Conservation (phyloP, 345 rosid species). For the Hevea brasiliensis region DNA sequence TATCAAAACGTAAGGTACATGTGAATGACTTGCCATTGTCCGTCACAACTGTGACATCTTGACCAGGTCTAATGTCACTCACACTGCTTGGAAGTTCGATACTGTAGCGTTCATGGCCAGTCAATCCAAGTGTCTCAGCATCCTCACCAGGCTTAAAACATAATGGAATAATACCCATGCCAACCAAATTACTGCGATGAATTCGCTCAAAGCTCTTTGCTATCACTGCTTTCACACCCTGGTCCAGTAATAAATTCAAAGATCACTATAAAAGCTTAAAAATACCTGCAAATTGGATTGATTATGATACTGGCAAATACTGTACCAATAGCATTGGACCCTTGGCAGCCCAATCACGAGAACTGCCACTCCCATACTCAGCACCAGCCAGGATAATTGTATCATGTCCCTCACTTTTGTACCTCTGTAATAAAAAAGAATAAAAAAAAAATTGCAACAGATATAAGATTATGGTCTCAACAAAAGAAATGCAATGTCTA, state of each 20-base stretch:
- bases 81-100: conserved; percentile 62
- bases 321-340: conserved; percentile 88
- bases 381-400: conserved; percentile 84
- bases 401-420: conserved; percentile 65
- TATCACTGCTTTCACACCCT: conserved; percentile 94
- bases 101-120: conserved; percentile 75
- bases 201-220: conserved; percentile 89
- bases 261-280: not conserved
- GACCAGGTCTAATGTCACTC: conserved; percentile 76
- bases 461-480: not conserved
- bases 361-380: conserved; percentile 95
- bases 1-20: conserved; percentile 67
- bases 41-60: conserved; percentile 67
- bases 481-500: not conserved
- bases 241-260: conserved; percentile 18
- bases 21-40: conserved; percentile 74
- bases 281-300: not conserved
- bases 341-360: conserved; percentile 99
- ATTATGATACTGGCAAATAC: conserved; percentile 1
- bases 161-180: conserved; percentile 82
- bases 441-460: not conserved
- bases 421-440: conserved; percentile 49
- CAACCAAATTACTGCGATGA: conserved; percentile 86
- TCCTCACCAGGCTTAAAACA: conserved; percentile 86
- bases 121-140: conserved; percentile 73